Conservation (phyloP, 2,329 filamentous ascomycete species). For the Fusarium drepaniforme region DNA sequence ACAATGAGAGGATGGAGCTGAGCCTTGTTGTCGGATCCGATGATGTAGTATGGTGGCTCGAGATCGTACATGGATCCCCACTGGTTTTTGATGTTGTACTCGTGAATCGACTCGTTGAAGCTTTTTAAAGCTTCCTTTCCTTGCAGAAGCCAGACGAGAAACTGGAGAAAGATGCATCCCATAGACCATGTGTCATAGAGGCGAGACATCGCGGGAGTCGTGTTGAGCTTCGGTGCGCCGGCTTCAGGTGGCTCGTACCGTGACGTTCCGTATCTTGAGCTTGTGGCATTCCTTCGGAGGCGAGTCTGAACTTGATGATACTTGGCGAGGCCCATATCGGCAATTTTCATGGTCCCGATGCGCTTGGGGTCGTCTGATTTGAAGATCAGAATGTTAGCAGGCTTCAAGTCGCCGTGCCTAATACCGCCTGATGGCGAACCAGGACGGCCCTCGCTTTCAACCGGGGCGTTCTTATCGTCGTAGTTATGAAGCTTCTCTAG, state of each 20-base stretch:
- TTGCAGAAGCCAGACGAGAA: constrained; percentile 11
- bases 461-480: background rate
- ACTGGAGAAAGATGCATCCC: constrained; percentile 15
- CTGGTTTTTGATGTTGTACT: background rate
- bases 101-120: background rate
- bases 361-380: background rate
- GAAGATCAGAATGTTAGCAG: constrained; percentile 9
- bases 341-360: constrained; percentile 5
- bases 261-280: background rate
- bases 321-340: constrained; percentile 13
- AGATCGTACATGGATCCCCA: background rate
- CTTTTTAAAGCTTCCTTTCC: background rate
- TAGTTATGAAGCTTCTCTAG: constrained; percentile 2
- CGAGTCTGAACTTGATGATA: constrained; percentile 8
- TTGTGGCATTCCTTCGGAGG: constrained; percentile 4
- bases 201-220: background rate
- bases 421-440: background rate
- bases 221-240: background rate
- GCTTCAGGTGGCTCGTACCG: constrained; percentile 6
- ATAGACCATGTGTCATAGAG: constrained; percentile 9
- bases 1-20: background rate
- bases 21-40: background rate
- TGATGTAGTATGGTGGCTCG: constrained; percentile 12
- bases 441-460: background rate
- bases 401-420: constrained; percentile 13